Conservation (phyloP, 1,284 basidiomycete species). For the Wolfiporia cocos region DNA sequence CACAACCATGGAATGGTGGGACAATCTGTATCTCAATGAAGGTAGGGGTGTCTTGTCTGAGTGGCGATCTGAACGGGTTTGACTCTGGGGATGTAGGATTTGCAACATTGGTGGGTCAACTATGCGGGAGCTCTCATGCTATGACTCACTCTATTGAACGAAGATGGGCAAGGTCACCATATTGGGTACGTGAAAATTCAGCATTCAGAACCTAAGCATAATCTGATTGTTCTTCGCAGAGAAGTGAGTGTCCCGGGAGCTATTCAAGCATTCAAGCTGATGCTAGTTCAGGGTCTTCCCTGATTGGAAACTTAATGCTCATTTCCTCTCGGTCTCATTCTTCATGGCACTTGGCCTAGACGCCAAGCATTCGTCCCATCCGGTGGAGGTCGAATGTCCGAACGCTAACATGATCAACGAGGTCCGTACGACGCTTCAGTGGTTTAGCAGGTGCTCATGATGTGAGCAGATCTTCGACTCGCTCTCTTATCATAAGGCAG, state of each 20-base stretch:
- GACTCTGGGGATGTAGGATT: slow-evolving; percentile 51
- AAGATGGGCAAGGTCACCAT: slow-evolving; percentile 92
- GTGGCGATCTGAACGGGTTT: neutral
- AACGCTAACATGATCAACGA: slow-evolving; percentile 82
- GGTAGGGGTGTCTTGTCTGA: slow-evolving; percentile 28
- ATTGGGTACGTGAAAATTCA: slow-evolving; percentile 46
- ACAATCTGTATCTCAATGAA: slow-evolving; percentile 84
- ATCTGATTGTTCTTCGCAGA: slow-evolving; percentile 27
- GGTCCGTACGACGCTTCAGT: neutral
- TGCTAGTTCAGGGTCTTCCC: slow-evolving; percentile 53
- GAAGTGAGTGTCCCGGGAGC: slow-evolving; percentile 30
- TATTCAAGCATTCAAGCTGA: neutral
- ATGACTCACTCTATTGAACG: neutral
- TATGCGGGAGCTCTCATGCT: neutral
- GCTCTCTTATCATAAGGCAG: slow-evolving; percentile 85
- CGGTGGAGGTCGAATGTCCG: slow-evolving; percentile 90
- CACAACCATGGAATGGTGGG: slow-evolving; percentile 94
- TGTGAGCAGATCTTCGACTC: slow-evolving; percentile 73
- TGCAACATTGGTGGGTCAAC: slow-evolving; percentile 58
- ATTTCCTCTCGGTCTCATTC: slow-evolving; percentile 64
- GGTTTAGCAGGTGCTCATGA: neutral
- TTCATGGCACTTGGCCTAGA: slow-evolving; percentile 79
- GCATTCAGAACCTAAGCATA: neutral
- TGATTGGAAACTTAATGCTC: slow-evolving; percentile 70
- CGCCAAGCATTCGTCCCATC: slow-evolving; percentile 88